A percentile compares a stretch with the other conserved stretches of the same genome.
Evolutionary conservation across 108 stramenopile species (phyloP).

Genomic region (Nitzschia sp.): DNA sequence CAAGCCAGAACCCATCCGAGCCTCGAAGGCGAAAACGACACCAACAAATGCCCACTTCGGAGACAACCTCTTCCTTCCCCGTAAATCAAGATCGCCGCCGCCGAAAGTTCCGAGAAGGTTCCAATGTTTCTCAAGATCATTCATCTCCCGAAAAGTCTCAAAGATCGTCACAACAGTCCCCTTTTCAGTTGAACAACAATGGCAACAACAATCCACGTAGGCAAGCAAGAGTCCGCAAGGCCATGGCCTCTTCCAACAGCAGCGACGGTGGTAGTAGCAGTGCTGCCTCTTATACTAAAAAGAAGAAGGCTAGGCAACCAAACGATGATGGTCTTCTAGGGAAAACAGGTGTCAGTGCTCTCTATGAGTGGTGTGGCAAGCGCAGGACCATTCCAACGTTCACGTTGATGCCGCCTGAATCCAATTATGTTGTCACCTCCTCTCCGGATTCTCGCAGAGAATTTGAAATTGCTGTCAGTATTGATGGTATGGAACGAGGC

Average conservation of each 20-base stretch:
- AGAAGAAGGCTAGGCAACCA: constrained; percentile 52
- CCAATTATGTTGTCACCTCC: background rate
- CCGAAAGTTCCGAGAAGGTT: too few relatives aligned
- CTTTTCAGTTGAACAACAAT: background rate
- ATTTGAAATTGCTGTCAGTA: constrained; percentile 56
- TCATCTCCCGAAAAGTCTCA: too few relatives aligned
- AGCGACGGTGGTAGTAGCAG: constrained; percentile 28
- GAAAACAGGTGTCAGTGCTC: constrained; percentile 71
- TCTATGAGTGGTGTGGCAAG: constrained; percentile 81
- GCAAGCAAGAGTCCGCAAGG: constrained; percentile 19
- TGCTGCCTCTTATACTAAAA: constrained; percentile 24
- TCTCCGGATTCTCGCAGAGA: constrained; percentile 17
- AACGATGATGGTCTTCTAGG: constrained; percentile 63
- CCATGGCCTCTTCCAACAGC: constrained; percentile 15
- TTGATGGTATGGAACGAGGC: constrained; percentile 66
- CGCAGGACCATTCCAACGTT: constrained; percentile 46
- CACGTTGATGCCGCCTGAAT: background rate
- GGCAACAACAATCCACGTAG: constrained; percentile 22
- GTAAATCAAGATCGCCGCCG: too few relatives aligned
- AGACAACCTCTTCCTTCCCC: background rate
- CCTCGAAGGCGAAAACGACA: constrained; percentile 34
- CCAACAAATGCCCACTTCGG: constrained; percentile 23
- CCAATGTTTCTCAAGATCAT: too few relatives aligned
- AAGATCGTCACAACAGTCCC: too few relatives aligned
- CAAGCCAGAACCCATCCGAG: background rate